phyloP scores from a whole-genome alignment of 2,329 filamentous ascomycete genomes.

The Aspergillus quadrilineatus region DNA sequence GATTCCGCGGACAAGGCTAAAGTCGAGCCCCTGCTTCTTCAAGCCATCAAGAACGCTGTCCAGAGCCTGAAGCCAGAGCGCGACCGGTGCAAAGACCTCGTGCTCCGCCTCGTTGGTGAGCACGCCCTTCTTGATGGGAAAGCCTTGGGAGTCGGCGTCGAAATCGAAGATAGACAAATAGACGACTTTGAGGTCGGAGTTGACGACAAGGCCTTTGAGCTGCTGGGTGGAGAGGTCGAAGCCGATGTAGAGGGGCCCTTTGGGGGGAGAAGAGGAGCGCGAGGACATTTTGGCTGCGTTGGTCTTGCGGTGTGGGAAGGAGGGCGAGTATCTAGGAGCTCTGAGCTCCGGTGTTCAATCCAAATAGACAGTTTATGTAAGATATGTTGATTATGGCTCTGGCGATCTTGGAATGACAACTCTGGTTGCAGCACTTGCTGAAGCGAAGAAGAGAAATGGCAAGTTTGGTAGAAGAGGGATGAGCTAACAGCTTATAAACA shows the following conservation, averaged over 20 bases:
- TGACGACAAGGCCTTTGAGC: slow-evolving; percentile 87
- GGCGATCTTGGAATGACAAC: neutral
- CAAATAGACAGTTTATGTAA: neutral
- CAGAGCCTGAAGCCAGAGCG: slow-evolving; percentile 90
- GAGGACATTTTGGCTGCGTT: neutral
- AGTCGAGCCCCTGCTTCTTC: slow-evolving; percentile 66
- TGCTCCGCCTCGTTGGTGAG: slow-evolving; percentile 75
- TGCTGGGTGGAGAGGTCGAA: slow-evolving; percentile 97
- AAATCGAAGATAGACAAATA: slow-evolving; percentile 93
- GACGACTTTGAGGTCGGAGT: slow-evolving; percentile 75
- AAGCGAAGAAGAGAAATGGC: neutral
- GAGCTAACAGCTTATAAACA: neutral
- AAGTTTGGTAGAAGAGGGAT: neutral
- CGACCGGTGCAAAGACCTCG: slow-evolving; percentile 89
- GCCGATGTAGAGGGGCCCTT: slow-evolving; percentile 74
- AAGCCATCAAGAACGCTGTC: slow-evolving; percentile 79
- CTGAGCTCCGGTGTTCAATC: neutral
- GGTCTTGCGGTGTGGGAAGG: neutral
- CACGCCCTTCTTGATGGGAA: slow-evolving; percentile 85
- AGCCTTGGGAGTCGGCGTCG: slow-evolving; percentile 75
- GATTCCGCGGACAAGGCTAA: slow-evolving; percentile 73
- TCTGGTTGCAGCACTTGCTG: neutral
- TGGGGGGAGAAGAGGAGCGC: slow-evolving; percentile 35
- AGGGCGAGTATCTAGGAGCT: neutral
- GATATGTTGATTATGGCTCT: neutral